Evolutionary conservation across 2,329 filamentous ascomycete genomes (phyloP).

Genomic region (Raffaelea albimanens): DNA sequence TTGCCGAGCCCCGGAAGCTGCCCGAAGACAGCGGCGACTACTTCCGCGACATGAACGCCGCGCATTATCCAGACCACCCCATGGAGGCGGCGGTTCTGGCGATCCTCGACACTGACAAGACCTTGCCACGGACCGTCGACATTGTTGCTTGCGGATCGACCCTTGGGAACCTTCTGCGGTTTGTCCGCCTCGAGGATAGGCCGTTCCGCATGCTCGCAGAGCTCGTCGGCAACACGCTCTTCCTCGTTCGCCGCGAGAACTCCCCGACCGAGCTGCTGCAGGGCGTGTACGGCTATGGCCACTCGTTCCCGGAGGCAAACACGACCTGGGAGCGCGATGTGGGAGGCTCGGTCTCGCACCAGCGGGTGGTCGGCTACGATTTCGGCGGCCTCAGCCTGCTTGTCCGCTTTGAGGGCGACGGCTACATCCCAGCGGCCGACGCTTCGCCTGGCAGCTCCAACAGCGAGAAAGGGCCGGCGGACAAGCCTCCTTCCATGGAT

Average conservation of each 20-base stretch:
- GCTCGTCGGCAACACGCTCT: conserved; percentile 43
- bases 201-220: conserved; percentile 52
- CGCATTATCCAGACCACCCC: conserved; percentile 37
- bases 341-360: conserved; percentile 48
- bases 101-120: conserved; percentile 25
- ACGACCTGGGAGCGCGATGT: conserved; percentile 52
- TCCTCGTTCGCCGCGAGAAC: conserved; percentile 54
- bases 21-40: conserved; percentile 36
- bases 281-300: conserved; percentile 51
- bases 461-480: neutral
- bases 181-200: conserved; percentile 32
- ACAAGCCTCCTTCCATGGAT: neutral
- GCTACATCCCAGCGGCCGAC: conserved; percentile 28
- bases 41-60: conserved; percentile 46
- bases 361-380: conserved; percentile 49
- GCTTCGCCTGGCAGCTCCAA: neutral
- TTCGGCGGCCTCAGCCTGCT: conserved; percentile 43
- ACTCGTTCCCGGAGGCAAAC: conserved; percentile 57
- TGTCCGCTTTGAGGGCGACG: conserved; percentile 50
- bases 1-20: conserved; percentile 21
- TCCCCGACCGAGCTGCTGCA: conserved; percentile 46
- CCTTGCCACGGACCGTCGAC: conserved; percentile 32
- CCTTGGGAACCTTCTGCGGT: conserved; percentile 51
- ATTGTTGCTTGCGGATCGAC: conserved; percentile 53
- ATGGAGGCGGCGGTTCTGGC: conserved; percentile 37